These are phyloP conservation scores for Yamadazyma atmosphaerica DNA, from an alignment of 1,139 yeast genomes.

Conservation along the genomic window DNA sequence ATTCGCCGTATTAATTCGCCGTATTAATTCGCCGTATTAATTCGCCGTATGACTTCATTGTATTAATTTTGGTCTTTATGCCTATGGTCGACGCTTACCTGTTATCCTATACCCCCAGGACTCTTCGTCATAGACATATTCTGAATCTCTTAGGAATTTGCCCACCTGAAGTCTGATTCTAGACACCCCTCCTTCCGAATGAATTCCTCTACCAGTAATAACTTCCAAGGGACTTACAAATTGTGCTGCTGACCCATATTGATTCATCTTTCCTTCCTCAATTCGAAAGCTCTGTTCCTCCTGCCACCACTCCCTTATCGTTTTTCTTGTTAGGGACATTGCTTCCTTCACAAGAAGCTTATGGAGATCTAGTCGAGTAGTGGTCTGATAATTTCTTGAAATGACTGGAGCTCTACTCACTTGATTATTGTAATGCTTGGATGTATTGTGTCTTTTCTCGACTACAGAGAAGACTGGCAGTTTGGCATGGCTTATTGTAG, in stretches of 20 bases:
- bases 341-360: slow-evolving; percentile 48
- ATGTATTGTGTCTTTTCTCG: too few relatives aligned
- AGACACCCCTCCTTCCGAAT: slow-evolving; percentile 53
- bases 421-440: too few relatives aligned
- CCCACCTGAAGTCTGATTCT: slow-evolving; percentile 42
- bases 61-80: too few relatives aligned
- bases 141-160: slow-evolving; percentile 28
- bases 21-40: too few relatives aligned
- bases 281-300: slow-evolving; percentile 44
- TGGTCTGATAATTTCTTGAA: too few relatives aligned
- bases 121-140: slow-evolving; percentile 45
- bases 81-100: slow-evolving; percentile 37
- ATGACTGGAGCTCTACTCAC: too few relatives aligned
- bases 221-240: slow-evolving; percentile 40
- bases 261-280: slow-evolving; percentile 33
- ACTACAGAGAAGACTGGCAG: too few relatives aligned
- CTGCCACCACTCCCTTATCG: slow-evolving; percentile 55
- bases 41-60: too few relatives aligned
- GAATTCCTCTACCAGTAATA: slow-evolving; percentile 65
- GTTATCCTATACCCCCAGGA: slow-evolving; percentile 44
- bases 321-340: slow-evolving; percentile 26
- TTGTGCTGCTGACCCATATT: slow-evolving; percentile 28
- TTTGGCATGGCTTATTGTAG: too few relatives aligned
- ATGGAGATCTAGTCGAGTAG: slow-evolving; percentile 51
- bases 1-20: too few relatives aligned